Evolutionary conservation across 768 basidiomycete genomes (phyloP), one percentile per base, ranked within the genome.

Genomic region (Leccinum uliginosum): DNA sequence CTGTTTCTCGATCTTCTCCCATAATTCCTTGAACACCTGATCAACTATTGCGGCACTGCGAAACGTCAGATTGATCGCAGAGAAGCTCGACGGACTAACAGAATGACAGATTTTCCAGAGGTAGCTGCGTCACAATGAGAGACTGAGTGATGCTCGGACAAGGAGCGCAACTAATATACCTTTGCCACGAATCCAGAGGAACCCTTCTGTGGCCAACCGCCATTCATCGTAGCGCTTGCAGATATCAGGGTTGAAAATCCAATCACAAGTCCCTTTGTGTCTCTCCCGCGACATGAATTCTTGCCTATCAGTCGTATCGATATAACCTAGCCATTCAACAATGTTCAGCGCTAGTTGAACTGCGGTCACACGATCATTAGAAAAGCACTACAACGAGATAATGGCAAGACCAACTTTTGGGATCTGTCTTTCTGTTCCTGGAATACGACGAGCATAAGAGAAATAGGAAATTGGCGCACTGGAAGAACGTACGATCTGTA

Each of bases 181-280:
- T 65, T 59, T 62, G 19, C 67, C 67, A 34, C 60, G 45, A 51
- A 68, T 64, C 67, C 67, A 68, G 34, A 69, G 57, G 15, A 68
- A 67, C 3, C 67, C 65, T 30, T 60, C 50, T 21, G 52, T 59
- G 2, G 61, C 51, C 24, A 49, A 57, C 56, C 59, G 35, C 66
- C 67, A 67, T 8, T 61, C 59, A 19, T 61, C 53, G 24, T 65
- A 69, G 12, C 40, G 32, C 26, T 40, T 51, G 44, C 65, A 68
- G 21, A 61, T 9, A 44, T 67, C 54, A 23, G 26, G 40, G 17
- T 65, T 55, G 40, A 67, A 63, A 19, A 68, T 38, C 68, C 67
- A 68, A 19, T 55, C 50, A 29, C 66, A 70, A 5, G 67, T 69
- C 38, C 58, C 65, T 51, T 63, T 55, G 6, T 65, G 63, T 30